Percentiles rank a stretch among this genome's conserved stretches.
phyloP scores from a whole-genome alignment of 306 rosid genomes.

The Rosa lucieae region DNA sequence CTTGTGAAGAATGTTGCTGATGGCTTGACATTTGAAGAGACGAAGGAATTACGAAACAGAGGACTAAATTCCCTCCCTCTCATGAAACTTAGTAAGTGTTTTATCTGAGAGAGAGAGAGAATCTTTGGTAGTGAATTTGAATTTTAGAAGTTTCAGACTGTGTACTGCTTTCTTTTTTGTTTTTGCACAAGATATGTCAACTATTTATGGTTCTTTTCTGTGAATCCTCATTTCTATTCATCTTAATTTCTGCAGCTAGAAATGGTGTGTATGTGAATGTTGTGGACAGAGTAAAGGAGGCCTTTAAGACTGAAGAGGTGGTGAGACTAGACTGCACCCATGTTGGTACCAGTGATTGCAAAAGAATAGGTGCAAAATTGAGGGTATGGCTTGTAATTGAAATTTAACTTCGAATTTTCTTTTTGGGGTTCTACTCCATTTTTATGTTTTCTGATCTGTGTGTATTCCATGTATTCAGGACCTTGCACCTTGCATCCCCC shows the following conservation, averaged over 20 bases:
- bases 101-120: not conserved
- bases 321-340: slow-evolving; percentile 81
- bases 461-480: slow-evolving; percentile 46
- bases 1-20: slow-evolving; percentile 77
- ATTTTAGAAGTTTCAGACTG: slow-evolving; percentile 2
- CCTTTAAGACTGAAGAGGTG: slow-evolving; percentile 67
- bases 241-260: slow-evolving; percentile 58
- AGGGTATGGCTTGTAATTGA: slow-evolving; percentile 43
- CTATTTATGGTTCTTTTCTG: slow-evolving; percentile 2
- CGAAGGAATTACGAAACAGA: slow-evolving; percentile 68
- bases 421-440: not conserved
- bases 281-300: slow-evolving; percentile 73
- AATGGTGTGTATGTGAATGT: slow-evolving; percentile 88
- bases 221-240: slow-evolving; percentile 4
- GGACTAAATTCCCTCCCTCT: slow-evolving; percentile 66
- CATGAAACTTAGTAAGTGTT: slow-evolving; percentile 79
- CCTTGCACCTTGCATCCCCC: slow-evolving; percentile 79
- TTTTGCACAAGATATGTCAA: too few relatives aligned
- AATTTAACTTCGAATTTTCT: not conserved
- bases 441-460: not conserved
- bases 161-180: slow-evolving; percentile 2
- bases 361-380: slow-evolving; percentile 75
- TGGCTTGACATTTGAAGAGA: slow-evolving; percentile 66
- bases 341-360: slow-evolving; percentile 82
- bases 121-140: not conserved